Evolutionary conservation across 192 early-diverging fungal species (phyloP), one percentile per base, ranked within the genome.

Genomic region (Haplosporangium gracile): DNA sequence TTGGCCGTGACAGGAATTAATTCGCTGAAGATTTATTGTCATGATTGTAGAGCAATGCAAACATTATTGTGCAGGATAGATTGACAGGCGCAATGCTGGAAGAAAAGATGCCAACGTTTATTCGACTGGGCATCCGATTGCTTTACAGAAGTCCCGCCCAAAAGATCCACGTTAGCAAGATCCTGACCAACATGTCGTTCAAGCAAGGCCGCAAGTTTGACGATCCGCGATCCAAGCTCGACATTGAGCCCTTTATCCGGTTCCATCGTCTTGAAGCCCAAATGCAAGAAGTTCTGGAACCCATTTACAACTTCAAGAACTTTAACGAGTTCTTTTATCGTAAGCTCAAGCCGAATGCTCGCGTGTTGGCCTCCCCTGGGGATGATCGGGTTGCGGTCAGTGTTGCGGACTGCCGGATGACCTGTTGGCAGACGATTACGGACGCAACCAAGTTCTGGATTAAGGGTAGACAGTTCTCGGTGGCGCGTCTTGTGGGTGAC

Each of bases 301-400:
- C 96, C 8, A 63, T 96, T 38, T 87, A 92, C 26, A 90, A 82
- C 45, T 97, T 95, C 72, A 89, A 91, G 39, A 96, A 88, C 47
- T 96, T 97, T 79, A 97, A 97, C 87, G 93, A 96, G 83, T 97
- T 97, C 89, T 97, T 96, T 82, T 96, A 95, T 82, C 92, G 96
- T 20, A 94, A 93, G 40, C 89, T 97, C 53, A 96, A 95, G 81
- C 92, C 94, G 7, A 84, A 74, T 22, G 90, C 94, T 2, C 88
- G 96, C 13, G 75, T 78, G 9, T 82, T 89, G 43, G 82, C 79
- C 16, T 87, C 80, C 6, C 88, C 90, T 22, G 82, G 89, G 13
- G 78, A 95, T 53, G 89, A 91, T 10, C 68, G 70, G 5, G 93
- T 95, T 2, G 89, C 90, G 2, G 93, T 96, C 10, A 94, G 92